A percentile compares a stretch with the other conserved stretches of the same genome.
These are phyloP conservation scores for Chloris gayana DNA, from an alignment of 176 grass and related monocot genomes.

Conservation along the genomic window DNA sequence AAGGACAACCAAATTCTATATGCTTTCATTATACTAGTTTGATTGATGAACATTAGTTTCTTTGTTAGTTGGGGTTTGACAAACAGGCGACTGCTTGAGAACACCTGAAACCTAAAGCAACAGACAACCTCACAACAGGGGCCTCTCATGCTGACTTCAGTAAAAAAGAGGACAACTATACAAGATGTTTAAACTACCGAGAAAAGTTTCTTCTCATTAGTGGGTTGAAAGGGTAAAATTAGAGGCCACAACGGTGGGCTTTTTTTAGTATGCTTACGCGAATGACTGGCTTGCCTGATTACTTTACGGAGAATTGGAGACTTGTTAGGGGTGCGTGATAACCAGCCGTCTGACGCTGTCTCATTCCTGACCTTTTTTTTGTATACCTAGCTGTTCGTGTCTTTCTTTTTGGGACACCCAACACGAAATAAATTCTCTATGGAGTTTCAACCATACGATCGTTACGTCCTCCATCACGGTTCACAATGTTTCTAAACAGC, in stretches of 20 bases:
- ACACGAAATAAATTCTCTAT: background rate
- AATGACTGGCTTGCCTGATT: no score
- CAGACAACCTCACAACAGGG: background rate
- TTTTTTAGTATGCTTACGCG: no score
- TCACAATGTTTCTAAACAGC: background rate
- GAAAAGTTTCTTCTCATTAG: no score
- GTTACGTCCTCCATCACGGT: background rate
- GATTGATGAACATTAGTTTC: background rate
- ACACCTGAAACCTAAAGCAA: background rate
- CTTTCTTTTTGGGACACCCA: background rate
- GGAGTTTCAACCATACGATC: background rate
- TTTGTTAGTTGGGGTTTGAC: background rate
- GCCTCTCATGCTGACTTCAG: no score
- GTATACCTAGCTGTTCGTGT: background rate
- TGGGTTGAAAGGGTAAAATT: no score
- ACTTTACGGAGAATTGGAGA: no score
- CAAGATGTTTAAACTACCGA: background rate
- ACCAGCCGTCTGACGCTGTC: background rate
- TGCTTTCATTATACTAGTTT: background rate
- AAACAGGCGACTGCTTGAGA: background rate
- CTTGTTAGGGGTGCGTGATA: background rate
- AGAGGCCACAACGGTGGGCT: no score
- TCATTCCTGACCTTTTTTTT: background rate
- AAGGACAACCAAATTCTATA: background rate
- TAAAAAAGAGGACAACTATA: no score